Evolutionary conservation across 2,329 filamentous ascomycete genomes (phyloP), one percentile per base, ranked within the genome.

Genomic region (Grosmannia huntii): DNA sequence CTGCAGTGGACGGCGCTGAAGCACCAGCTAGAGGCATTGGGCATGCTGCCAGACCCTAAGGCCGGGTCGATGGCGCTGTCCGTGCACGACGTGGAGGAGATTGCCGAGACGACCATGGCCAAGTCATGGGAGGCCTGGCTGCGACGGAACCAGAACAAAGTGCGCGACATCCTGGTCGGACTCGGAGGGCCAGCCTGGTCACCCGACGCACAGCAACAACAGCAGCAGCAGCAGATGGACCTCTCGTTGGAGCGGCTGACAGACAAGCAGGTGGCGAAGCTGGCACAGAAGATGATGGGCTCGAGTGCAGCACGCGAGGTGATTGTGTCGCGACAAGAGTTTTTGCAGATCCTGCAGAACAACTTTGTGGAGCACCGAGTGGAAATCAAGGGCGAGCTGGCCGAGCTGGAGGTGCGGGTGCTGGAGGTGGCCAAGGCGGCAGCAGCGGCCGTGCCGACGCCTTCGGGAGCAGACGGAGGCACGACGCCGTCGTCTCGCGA

Each of bases 51-150:
- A 11, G 50, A 57, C 49, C 25, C 25, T 19, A 44, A 28, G 48
- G 12, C 51, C 53, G 62, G 53, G 21, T 62, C 61, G 25, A 69
- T 68, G 41, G 67, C 66, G 41, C 61, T 72, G n/a, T 60, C 65
- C 0, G 60, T 61, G 4, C 61, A 68, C 1, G 64, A 68, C 1
- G 63, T 70, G 5, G 63, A 67, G 27, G 53, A 44, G 25, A 64
- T 67, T 3, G 60, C 73, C 3, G 64, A 70, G 53, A 60, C 62
- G 6, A 69, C 69, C 33, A 63, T 73, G 48, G 68, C 70, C 1
- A 70, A 59, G 44, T 69, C 72, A 4, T 84, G 80, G 80, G 71
- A 76, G 23, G 69, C 71, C 0, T 85, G 80, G 76, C 65, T 81
- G 31, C 70, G 69, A 48, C 73, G 73, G 21, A 84, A 84, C 66